These are phyloP conservation scores for Phytomonas sp. DNA, from an alignment of 208 protist species.

Conservation along the genomic window DNA sequence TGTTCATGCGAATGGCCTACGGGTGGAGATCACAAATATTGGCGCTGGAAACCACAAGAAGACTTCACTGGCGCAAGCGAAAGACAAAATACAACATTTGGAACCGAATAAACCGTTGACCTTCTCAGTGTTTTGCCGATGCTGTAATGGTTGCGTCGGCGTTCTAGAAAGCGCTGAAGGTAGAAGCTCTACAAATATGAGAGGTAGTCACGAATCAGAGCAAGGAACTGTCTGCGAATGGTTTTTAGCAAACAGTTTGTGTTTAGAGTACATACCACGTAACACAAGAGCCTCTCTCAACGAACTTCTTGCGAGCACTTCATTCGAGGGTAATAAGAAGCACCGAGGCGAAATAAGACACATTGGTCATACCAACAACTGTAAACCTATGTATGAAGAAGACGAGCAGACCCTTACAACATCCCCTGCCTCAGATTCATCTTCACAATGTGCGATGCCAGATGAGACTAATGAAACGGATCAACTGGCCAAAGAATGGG, in stretches of 20 bases:
- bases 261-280: constrained; percentile 35
- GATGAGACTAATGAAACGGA: not conserved
- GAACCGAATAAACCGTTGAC: not conserved
- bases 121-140: constrained; percentile 17
- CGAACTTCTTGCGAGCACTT: constrained; percentile 11
- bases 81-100: not conserved
- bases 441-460: not conserved
- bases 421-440: not conserved
- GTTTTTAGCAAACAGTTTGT: constrained; percentile 60
- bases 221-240: not conserved
- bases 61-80: not conserved
- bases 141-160: constrained; percentile 65
- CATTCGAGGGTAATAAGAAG: not conserved
- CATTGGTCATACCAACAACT: not conserved
- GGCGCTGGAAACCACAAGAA: not conserved
- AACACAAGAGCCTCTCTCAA: constrained; percentile 14
- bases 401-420: not conserved
- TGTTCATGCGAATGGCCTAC: constrained; percentile 29
- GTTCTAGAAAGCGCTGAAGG: constrained; percentile 14
- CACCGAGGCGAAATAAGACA: not conserved
- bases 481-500: not conserved
- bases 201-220: not conserved
- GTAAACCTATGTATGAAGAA: not conserved
- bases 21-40: constrained; percentile 20
- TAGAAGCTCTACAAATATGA: not conserved